These are phyloP conservation scores for Samsoniella hepiali DNA, from an alignment of 2,329 filamentous ascomycete species.

Conservation along the genomic window DNA sequence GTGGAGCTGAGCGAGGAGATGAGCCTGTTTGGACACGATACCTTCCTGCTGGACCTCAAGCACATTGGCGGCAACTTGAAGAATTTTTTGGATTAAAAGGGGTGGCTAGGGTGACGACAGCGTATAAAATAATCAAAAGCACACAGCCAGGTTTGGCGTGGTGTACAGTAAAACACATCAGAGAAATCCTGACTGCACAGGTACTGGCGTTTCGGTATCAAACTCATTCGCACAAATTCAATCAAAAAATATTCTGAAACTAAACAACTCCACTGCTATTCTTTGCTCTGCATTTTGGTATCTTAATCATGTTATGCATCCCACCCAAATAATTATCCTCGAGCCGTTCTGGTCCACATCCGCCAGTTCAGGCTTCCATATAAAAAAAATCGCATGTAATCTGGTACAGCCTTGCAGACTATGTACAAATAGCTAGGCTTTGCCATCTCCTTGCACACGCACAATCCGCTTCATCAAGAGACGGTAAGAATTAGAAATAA, in stretches of 20 bases:
- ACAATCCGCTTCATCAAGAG: not conserved
- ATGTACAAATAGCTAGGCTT: not conserved
- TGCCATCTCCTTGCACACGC: not conserved
- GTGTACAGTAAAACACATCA: not conserved
- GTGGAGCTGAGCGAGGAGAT: constrained; percentile 91
- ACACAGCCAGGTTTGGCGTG: not conserved
- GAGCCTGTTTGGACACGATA: constrained; percentile 94
- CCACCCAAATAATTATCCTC: not conserved
- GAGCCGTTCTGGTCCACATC: not conserved
- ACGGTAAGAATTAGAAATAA: not conserved
- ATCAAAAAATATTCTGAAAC: not conserved
- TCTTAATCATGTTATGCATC: constrained; percentile 7
- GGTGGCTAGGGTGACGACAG: too few species aligned
- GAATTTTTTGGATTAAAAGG: constrained; percentile 64
- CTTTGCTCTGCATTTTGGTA: constrained; percentile 11
- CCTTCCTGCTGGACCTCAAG: constrained; percentile 87
- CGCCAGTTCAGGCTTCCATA: not conserved
- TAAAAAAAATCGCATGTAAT: not conserved
- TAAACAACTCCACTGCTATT: not conserved
- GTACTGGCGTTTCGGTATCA: constrained; percentile 2
- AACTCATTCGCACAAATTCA: not conserved
- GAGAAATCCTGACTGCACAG: constrained; percentile 1
- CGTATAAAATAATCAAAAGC: not conserved
- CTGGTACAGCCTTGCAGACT: not conserved
- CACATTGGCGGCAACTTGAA: constrained; percentile 83